phyloP scores from a whole-genome alignment of 2,329 filamentous ascomycete species.

The Epichloe typhina region DNA sequence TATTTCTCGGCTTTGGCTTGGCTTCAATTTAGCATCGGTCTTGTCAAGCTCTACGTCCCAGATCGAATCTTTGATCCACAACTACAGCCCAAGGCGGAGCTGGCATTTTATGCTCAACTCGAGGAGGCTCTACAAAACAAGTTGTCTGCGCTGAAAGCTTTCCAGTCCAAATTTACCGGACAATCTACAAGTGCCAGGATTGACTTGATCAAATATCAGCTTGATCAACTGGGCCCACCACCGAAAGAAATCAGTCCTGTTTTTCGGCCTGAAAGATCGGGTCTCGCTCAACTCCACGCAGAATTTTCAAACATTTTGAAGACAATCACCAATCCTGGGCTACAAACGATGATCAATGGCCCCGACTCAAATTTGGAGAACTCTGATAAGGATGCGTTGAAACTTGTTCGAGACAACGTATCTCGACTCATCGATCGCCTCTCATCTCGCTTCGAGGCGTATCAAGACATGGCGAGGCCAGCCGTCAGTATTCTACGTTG shows the following conservation, averaged over 20 bases:
- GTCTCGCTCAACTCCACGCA: conserved; percentile 60
- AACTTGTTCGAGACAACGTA: conserved; percentile 44
- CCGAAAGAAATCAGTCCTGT: conserved; percentile 52
- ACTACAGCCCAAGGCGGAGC: conserved; percentile 51
- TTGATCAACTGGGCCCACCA: conserved; percentile 50
- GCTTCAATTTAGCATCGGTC: conserved; percentile 61
- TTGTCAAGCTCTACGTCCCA: conserved; percentile 71
- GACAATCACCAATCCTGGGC: conserved; percentile 34
- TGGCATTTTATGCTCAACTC: conserved; percentile 42
- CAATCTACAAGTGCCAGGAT: conserved; percentile 55
- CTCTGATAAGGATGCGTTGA: conserved; percentile 24
- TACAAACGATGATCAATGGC: conserved; percentile 1
- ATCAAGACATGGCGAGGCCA: conserved; percentile 73
- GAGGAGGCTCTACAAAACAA: conserved; percentile 40
- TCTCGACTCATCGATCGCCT: conserved; percentile 58
- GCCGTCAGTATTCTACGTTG: conserved; percentile 68
- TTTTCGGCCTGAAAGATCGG: conserved; percentile 55
- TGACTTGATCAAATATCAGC: conserved; percentile 47
- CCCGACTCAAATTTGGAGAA: conserved; percentile 11
- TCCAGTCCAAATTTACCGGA: conserved; percentile 56
- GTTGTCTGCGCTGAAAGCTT: conserved; percentile 46
- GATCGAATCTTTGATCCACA: conserved; percentile 77
- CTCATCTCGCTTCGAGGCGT: conserved; percentile 56
- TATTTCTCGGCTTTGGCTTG: conserved; percentile 45
- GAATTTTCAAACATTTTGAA: conserved; percentile 71